phyloP scores from a whole-genome alignment of 1,139 yeast species.

The Wickerhamomyces sp. region DNA sequence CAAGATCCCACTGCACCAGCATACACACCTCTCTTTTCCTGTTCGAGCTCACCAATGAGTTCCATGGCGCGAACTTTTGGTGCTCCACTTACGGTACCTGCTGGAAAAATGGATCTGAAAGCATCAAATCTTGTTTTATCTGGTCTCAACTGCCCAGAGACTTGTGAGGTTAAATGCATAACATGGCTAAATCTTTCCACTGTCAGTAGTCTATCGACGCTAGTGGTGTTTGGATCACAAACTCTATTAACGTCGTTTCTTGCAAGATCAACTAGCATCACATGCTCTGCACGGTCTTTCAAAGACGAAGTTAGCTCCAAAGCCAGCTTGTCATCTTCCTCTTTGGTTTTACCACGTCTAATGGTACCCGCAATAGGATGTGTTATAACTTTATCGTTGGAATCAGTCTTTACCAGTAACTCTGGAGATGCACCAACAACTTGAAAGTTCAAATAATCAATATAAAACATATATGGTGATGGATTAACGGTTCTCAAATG shows the following conservation, averaged over 20 bases:
- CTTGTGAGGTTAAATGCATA: slow-evolving; percentile 93
- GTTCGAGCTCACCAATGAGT: slow-evolving; percentile 80
- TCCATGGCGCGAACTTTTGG: slow-evolving; percentile 98
- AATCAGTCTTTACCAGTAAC: slow-evolving; percentile 76
- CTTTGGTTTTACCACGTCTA: slow-evolving; percentile 80
- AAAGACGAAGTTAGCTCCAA: slow-evolving; percentile 66
- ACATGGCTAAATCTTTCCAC: slow-evolving; percentile 97
- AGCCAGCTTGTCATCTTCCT: slow-evolving; percentile 87
- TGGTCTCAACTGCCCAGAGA: slow-evolving; percentile 79
- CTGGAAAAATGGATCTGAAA: slow-evolving; percentile 94
- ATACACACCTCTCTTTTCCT: slow-evolving; percentile 91
- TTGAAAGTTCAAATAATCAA: slow-evolving; percentile 88
- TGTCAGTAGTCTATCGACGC: slow-evolving; percentile 81
- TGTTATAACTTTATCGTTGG: slow-evolving; percentile 69
- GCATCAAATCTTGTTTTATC: slow-evolving; percentile 94
- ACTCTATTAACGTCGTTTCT: slow-evolving; percentile 92
- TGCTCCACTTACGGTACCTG: slow-evolving; percentile 98
- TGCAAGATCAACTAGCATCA: slow-evolving; percentile 96
- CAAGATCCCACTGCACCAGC: slow-evolving; percentile 99
- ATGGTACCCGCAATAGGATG: slow-evolving; percentile 99
- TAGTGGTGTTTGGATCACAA: slow-evolving; percentile 81
- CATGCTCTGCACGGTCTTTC: slow-evolving; percentile 96
- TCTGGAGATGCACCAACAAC: slow-evolving; percentile 98
- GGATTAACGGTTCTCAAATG: slow-evolving; percentile 95
- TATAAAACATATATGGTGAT: slow-evolving; percentile 91